These are phyloP conservation scores for Puccinia hordei DNA, from an alignment of 1,284 basidiomycete genomes.

Conservation along the genomic window DNA sequence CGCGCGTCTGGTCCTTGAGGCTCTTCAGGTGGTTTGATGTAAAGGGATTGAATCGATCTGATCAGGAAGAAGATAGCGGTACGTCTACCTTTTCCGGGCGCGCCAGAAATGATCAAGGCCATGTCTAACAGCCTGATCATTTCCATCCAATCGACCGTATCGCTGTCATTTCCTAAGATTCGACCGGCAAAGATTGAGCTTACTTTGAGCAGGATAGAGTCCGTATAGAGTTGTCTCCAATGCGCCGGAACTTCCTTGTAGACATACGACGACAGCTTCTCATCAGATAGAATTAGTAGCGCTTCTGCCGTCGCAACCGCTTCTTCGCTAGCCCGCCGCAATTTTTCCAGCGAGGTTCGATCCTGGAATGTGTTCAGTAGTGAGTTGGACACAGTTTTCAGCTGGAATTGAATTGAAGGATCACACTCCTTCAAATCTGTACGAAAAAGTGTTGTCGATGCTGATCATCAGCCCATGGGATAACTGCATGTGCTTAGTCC, in stretches of 20 bases:
- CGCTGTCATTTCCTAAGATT: background rate
- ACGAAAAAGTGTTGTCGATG: background rate
- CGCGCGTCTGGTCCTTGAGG: background rate
- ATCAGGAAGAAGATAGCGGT: conserved; percentile 70
- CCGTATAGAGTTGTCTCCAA: conserved; percentile 63
- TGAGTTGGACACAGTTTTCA: background rate
- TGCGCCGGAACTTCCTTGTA: conserved; percentile 60
- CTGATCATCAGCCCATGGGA: background rate
- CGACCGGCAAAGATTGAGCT: conserved; percentile 42
- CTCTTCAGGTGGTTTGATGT: background rate
- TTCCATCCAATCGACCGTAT: conserved; percentile 50
- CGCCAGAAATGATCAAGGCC: conserved; percentile 80
- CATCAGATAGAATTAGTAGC: conserved; percentile 60
- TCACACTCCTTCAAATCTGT: conserved; percentile 39
- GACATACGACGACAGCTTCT: conserved; percentile 60
- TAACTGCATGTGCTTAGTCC: no score
- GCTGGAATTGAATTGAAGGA: conserved; percentile 14
- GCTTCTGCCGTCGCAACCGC: conserved; percentile 49
- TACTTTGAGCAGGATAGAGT: conserved; percentile 59
- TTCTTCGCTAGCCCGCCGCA: background rate
- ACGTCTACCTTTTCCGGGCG: conserved; percentile 67
- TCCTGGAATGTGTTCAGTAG: conserved; percentile 2
- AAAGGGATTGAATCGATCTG: conserved; percentile 60
- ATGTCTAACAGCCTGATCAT: conserved; percentile 70
- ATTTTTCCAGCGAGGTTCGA: background rate